phyloP scores from a whole-genome alignment of 2,329 filamentous ascomycete species.

The Aureobasidium musti region DNA sequence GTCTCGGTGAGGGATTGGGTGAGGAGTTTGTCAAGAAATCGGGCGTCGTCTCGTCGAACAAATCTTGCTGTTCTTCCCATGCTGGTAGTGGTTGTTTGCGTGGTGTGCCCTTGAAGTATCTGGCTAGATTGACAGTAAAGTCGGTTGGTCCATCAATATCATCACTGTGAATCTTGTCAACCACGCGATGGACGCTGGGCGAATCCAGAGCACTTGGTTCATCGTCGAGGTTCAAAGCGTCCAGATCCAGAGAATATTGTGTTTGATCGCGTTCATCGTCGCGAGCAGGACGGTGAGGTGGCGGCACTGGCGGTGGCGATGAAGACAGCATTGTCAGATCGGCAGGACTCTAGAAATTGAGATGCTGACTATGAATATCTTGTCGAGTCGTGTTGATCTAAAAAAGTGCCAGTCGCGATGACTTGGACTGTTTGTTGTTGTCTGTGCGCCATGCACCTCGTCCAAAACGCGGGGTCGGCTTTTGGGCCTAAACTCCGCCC shows the following conservation, averaged over 20 bases:
- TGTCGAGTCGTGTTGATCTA: constrained; percentile 5
- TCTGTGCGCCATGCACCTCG: constrained; percentile 18
- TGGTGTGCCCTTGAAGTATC: constrained; percentile 36
- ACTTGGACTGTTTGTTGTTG: constrained; percentile 27
- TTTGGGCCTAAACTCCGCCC: not conserved
- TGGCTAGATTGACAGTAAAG: constrained; percentile 43
- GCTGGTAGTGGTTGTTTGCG: constrained; percentile 17
- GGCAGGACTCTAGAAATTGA: not conserved
- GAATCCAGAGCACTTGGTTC: constrained; percentile 27
- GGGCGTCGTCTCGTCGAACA: constrained; percentile 13
- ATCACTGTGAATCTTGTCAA: constrained; percentile 38
- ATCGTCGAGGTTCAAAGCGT: constrained; percentile 38
- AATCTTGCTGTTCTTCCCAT: constrained; percentile 16
- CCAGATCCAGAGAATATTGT: constrained; percentile 41
- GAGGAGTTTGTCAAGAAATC: constrained; percentile 32
- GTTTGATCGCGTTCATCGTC: constrained; percentile 14
- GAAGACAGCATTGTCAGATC: constrained; percentile 34
- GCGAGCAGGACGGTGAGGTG: not conserved
- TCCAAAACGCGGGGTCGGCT: constrained; percentile 16
- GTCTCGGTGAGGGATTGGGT: not conserved
- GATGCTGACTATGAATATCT: constrained; percentile 19
- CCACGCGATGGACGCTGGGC: constrained; percentile 34
- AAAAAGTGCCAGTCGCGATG: constrained; percentile 5
- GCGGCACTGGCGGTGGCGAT: constrained; percentile 19
- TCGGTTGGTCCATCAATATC: constrained; percentile 45